These are phyloP conservation scores for Excoecaria cochinchinensis DNA, from an alignment of 345 rosid species.

Conservation along the genomic window DNA sequence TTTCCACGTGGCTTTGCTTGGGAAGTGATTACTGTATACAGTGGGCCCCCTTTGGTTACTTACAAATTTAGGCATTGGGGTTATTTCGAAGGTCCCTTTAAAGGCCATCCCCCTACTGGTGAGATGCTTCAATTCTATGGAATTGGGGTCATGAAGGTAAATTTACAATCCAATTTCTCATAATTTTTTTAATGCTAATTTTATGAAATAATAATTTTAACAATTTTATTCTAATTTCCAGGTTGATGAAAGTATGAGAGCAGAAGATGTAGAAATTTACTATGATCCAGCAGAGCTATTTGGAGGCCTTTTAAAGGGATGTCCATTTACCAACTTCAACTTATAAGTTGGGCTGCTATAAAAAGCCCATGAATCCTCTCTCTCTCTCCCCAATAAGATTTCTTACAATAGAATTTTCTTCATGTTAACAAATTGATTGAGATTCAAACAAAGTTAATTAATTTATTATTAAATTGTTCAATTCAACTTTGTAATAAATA, in stretches of 20 bases:
- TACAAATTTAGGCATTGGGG: constrained; percentile 94
- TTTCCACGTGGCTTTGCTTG: constrained; percentile 83
- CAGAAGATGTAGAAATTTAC: constrained; percentile 61
- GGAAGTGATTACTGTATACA: constrained; percentile 64
- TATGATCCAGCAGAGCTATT: constrained; percentile 71
- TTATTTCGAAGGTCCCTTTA: constrained; percentile 69
- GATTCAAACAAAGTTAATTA: too few relatives aligned
- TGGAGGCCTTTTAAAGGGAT: constrained; percentile 52
- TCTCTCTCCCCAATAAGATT: too few relatives aligned
- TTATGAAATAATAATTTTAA: too few relatives aligned
- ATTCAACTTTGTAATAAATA: too few relatives aligned
- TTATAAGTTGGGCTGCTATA: not conserved
- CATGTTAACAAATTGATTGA: too few relatives aligned
- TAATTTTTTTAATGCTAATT: too few relatives aligned
- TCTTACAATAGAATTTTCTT: too few relatives aligned
- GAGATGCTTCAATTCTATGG: constrained; percentile 64
- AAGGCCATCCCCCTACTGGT: constrained; percentile 70
- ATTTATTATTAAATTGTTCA: too few relatives aligned
- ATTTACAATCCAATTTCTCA: not conserved
- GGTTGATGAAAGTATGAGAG: constrained; percentile 67
- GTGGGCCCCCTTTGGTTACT: constrained; percentile 70
- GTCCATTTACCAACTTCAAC: not conserved
- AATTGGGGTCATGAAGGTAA: constrained; percentile 64
- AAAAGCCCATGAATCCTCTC: too few relatives aligned
- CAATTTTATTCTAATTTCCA: not conserved